phyloP scores from a whole-genome alignment of 1,284 basidiomycete species.

The Cutaneotrichosporon cavernicola region DNA sequence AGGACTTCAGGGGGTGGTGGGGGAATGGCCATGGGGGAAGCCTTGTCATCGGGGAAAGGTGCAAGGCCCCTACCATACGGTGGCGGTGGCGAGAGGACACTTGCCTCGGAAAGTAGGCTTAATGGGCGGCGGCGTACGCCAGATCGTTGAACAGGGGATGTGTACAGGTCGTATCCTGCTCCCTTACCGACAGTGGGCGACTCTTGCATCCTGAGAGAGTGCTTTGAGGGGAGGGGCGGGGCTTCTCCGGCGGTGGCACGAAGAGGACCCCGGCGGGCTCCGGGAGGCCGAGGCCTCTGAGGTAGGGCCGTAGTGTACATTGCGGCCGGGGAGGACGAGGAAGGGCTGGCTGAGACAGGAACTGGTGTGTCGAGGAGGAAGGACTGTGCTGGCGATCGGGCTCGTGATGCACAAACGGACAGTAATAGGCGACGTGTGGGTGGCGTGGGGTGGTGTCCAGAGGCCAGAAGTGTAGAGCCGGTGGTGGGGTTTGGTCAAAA shows the following conservation, averaged over 20 bases:
- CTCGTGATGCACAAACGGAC: constrained; percentile 3
- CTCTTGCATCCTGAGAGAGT: constrained; percentile 4
- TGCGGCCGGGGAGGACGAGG: not conserved
- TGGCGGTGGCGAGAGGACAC: constrained; percentile 17
- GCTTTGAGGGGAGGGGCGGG: constrained; percentile 4
- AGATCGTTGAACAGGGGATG: constrained; percentile 1
- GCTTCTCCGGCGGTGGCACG: not conserved
- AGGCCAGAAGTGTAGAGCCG: not conserved
- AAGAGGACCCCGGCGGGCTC: not conserved
- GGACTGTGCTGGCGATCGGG: not conserved
- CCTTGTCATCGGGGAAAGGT: constrained; percentile 6
- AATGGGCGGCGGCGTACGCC: constrained; percentile 12
- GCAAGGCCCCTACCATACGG: constrained; percentile 12
- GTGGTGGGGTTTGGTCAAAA: not conserved
- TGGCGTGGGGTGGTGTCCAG: not conserved
- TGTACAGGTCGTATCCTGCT: constrained; percentile 5
- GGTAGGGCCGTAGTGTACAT: constrained; percentile 8
- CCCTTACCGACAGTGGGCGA: constrained; percentile 4
- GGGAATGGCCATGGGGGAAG: not conserved
- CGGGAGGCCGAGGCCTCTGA: constrained; percentile 8
- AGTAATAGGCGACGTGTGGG: not conserved
- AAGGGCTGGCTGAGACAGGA: constrained; percentile 1
- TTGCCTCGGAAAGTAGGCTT: constrained; percentile 16
- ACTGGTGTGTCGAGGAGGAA: not conserved
- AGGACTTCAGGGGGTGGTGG: constrained; percentile 23